Evolutionary conservation across 176 grass and related monocot genomes (phyloP).

Genomic region (Oryza meyeriana): DNA sequence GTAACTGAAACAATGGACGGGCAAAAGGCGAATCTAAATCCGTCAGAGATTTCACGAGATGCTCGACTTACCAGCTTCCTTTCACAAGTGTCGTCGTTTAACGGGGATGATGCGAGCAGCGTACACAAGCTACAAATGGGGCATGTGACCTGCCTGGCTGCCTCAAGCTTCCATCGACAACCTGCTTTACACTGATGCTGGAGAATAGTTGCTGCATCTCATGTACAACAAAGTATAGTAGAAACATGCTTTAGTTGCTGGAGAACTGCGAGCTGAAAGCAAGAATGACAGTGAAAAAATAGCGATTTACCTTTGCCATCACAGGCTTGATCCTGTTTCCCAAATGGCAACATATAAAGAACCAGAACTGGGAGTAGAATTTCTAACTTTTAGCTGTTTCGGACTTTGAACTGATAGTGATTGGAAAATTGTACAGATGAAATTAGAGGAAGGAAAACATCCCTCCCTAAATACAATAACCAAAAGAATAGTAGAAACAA

Average conservation of each 20-base stretch:
- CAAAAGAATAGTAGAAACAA: background rate
- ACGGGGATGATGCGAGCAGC: background rate
- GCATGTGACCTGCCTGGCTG: background rate
- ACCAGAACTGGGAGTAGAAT: background rate
- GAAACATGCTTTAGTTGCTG: background rate
- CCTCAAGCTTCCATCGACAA: background rate
- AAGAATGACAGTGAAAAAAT: background rate
- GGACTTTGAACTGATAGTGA: conserved; percentile 12
- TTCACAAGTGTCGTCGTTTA: background rate
- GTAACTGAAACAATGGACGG: background rate
- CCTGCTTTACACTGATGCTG: conserved; percentile 4
- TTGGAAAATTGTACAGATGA: background rate
- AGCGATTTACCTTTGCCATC: conserved; percentile 5
- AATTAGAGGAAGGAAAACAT: background rate
- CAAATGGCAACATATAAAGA: background rate
- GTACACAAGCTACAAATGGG: background rate
- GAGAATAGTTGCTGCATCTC: background rate
- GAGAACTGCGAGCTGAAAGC: background rate
- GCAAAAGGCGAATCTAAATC: background rate
- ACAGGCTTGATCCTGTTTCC: background rate
- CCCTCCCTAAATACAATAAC: background rate
- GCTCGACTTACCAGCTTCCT: conserved; percentile 7
- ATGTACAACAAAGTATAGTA: background rate
- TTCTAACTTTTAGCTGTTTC: background rate
- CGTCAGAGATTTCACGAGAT: background rate